Conservation (phyloP, 1,284 basidiomycete species). For the Rugiboletus extremiorientalis region DNA sequence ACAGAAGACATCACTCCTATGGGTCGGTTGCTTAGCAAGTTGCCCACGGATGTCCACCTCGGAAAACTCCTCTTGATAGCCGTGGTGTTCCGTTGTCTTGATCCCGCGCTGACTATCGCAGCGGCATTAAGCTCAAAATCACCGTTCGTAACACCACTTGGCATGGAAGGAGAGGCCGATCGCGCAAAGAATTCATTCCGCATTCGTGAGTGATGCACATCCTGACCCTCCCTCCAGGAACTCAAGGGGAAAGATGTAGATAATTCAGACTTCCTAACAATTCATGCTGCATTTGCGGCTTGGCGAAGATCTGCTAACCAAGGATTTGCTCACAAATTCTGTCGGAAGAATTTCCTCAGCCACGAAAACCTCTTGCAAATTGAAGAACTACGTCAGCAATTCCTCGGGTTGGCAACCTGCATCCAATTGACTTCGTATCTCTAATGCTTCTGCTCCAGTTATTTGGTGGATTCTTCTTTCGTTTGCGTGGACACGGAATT, state of each 20-base stretch:
- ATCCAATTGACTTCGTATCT: not conserved
- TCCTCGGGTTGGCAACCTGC: constrained; percentile 60
- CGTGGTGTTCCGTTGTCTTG: constrained; percentile 86
- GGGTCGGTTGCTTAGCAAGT: constrained; percentile 87
- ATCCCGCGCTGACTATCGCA: constrained; percentile 94
- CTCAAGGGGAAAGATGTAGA: constrained; percentile 46
- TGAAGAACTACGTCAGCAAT: constrained; percentile 94
- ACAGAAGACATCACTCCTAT: constrained; percentile 94
- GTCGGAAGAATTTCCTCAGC: constrained; percentile 83
- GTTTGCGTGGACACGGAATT: constrained; percentile 70
- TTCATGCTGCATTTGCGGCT: constrained; percentile 87
- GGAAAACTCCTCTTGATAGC: constrained; percentile 93
- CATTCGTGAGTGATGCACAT: constrained; percentile 49
- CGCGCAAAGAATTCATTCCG: constrained; percentile 83
- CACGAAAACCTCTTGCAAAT: constrained; percentile 95
- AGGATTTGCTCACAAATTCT: constrained; percentile 70
- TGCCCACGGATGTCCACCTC: constrained; percentile 96
- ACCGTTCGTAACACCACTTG: constrained; percentile 90
- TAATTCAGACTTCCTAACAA: constrained; percentile 95
- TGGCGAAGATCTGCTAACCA: constrained; percentile 82
- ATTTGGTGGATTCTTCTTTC: constrained; percentile 87
- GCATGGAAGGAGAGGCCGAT: constrained; percentile 86
- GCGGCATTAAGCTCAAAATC: constrained; percentile 93
- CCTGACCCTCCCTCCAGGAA: not conserved
- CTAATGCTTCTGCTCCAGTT: constrained; percentile 42